Conservation (phyloP, 805 yeast genomes). For the Candida caryicola region DNA sequence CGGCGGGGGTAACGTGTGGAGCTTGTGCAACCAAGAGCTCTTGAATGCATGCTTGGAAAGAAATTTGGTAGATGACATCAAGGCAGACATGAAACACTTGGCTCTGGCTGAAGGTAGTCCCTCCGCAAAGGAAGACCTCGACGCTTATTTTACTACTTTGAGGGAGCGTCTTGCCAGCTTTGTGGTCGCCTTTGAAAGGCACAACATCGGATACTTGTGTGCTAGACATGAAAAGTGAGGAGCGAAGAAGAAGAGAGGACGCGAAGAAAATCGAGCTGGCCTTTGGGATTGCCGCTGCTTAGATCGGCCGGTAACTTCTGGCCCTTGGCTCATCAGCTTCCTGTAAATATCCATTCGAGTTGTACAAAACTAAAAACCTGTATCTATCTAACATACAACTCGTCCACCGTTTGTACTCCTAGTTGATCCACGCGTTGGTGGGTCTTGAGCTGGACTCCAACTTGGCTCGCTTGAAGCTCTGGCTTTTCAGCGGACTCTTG, state of each 20-base stretch:
- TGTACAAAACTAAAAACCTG: too few species aligned
- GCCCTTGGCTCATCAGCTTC: too few species aligned
- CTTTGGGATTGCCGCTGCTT: too few species aligned
- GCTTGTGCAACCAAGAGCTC: constrained; percentile 48
- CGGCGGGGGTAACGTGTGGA: constrained; percentile 43
- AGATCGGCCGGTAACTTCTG: too few species aligned
- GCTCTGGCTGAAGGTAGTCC: constrained; percentile 19
- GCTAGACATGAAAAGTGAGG: not conserved
- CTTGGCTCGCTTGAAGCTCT: constrained; percentile 12
- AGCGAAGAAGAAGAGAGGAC: too few species aligned
- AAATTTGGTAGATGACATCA: constrained; percentile 44
- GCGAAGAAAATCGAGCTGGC: too few species aligned
- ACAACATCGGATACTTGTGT: constrained; percentile 37
- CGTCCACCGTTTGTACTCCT: not conserved
- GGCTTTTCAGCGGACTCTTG: constrained; percentile 17
- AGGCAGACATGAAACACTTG: constrained; percentile 17
- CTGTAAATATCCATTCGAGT: too few species aligned
- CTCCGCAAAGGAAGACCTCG: constrained; percentile 10
- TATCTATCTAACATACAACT: too few species aligned
- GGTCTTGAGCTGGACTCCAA: constrained; percentile 5
- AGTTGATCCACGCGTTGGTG: constrained; percentile 4
- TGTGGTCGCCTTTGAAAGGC: constrained; percentile 37
- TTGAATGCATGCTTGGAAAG: constrained; percentile 55
- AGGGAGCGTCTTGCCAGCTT: constrained; percentile 40
- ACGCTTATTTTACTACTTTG: constrained; percentile 23